Base-by-base conservation (phyloP, 2,329 filamentous ascomycete genomes). In the Apiospora marii region DNA sequence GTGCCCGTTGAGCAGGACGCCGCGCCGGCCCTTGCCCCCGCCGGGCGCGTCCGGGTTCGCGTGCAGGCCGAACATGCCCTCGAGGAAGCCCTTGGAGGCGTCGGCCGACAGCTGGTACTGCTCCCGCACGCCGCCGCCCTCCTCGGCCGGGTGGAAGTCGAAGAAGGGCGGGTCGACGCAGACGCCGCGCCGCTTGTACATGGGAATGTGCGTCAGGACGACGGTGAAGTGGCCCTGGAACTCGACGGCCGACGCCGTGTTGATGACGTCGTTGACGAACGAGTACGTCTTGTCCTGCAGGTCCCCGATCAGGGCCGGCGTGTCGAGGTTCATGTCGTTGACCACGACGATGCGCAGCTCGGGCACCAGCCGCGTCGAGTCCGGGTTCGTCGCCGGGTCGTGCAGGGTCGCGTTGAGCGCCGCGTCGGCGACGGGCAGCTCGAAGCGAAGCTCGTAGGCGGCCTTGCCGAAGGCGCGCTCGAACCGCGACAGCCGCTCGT, bases 271-370 rank as follows among this genome's bases (percentile, higher is more conserved):
- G 81, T 94, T 93, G 79, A 95, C 86, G 79, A 97, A 98, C 41
- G 85, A 80, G 82, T 97, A 97, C 0, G 94, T 96, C 69, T 92
- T 86, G 73, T 91, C 87, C 80, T 97, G 94, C 3, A 98, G 87
- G 3, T 88, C 85, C 4, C 85, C 78, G 24, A 90, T 89, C 51
- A 90, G 85, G 5, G 93, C 94, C 0, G 96, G 96, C 0, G 91
- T 93, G 82, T 99, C 96, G 49, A 99, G 90, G 78, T 97, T 97
- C 89, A 99, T 94, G 71, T 94, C 92, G 83, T 99, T 99, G 75
- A 99, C 87, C 48, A 97, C 90, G 43, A 98, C 86, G 72, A 99
- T 86, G 76, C 96, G 92, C 67, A 99, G 85, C 74, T 94, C 92
- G 1, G 95, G 93, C 0, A 83, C 75, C 0, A 91, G 79, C 49